phyloP scores from a whole-genome alignment of 2,329 filamentous ascomycete species.

The Pleochaeta shiraiana region DNA sequence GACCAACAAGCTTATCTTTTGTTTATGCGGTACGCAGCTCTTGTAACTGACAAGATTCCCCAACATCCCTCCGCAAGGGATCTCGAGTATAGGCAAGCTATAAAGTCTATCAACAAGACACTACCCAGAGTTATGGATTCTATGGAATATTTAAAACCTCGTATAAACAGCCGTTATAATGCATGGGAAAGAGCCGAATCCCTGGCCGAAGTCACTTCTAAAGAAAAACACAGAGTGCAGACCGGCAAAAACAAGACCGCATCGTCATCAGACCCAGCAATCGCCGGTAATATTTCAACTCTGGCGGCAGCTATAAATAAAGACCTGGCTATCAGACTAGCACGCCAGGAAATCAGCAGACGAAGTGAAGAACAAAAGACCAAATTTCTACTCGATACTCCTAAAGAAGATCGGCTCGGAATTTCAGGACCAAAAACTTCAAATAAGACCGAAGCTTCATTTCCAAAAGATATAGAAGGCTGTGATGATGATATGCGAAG shows the following conservation, averaged over 20 bases:
- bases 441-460: conserved; percentile 30
- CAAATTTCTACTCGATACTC: conserved; percentile 33
- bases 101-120: conserved; percentile 35
- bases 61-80: conserved; percentile 55
- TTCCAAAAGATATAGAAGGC: conserved; percentile 18
- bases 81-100: conserved; percentile 30
- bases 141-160: conserved; percentile 59
- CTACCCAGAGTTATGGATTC: conserved; percentile 31
- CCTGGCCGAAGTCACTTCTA: conserved; percentile 10
- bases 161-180: conserved; percentile 49
- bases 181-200: conserved; percentile 35
- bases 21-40: conserved; percentile 67
- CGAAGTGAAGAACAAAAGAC: conserved; percentile 39
- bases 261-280: conserved; percentile 31
- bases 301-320: conserved; percentile 50
- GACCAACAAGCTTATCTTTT: conserved; percentile 76
- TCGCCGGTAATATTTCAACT: conserved; percentile 34
- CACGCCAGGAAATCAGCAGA: conserved; percentile 46
- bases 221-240: not conserved
- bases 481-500: conserved; percentile 24
- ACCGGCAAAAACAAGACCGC: not conserved
- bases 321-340: conserved; percentile 56
- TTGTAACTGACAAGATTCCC: conserved; percentile 57
- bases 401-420: conserved; percentile 32
- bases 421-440: conserved; percentile 25